phyloP scores from a whole-genome alignment of 108 stramenopile species.

The Pseudonitzschia delicatissima region DNA sequence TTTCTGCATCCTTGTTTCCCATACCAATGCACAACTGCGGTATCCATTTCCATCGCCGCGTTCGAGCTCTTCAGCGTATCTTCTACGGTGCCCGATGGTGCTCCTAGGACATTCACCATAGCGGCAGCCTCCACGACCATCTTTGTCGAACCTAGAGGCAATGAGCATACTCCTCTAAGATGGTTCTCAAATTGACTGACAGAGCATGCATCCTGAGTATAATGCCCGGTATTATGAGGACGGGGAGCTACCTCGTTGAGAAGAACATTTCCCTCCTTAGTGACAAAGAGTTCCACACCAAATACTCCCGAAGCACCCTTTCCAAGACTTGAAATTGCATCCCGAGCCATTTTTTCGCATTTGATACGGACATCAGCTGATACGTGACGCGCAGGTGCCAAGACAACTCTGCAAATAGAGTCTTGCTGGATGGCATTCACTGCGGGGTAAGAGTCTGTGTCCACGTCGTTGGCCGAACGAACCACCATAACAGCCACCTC shows the following conservation, averaged over 20 bases:
- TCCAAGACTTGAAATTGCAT: slow-evolving; percentile 79
- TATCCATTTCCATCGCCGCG: slow-evolving; percentile 74
- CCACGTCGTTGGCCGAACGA: slow-evolving; percentile 53
- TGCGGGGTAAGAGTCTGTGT: slow-evolving; percentile 85
- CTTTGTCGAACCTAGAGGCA: slow-evolving; percentile 88
- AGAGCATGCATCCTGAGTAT: slow-evolving; percentile 97
- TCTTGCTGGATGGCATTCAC: slow-evolving; percentile 96
- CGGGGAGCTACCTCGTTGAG: slow-evolving; percentile 97
- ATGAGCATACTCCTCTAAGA: slow-evolving; percentile 88
- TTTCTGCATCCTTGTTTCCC: slow-evolving; percentile 85
- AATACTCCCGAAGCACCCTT: slow-evolving; percentile 90
- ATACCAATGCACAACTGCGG: slow-evolving; percentile 96
- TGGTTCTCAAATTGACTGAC: slow-evolving; percentile 98
- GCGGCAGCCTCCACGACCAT: slow-evolving; percentile 84
- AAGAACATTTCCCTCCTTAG: slow-evolving; percentile 69
- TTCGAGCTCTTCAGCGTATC: slow-evolving; percentile 80
- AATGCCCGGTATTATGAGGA: slow-evolving; percentile 99
- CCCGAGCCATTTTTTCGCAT: slow-evolving; percentile 66
- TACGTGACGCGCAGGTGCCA: slow-evolving; percentile 80
- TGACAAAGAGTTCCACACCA: slow-evolving; percentile 96
- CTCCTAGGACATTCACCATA: slow-evolving; percentile 89
- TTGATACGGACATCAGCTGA: slow-evolving; percentile 46
- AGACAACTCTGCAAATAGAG: slow-evolving; percentile 92
- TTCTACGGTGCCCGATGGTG: slow-evolving; percentile 62
- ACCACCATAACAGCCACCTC: slow-evolving; percentile 99